Evolutionary conservation across 768 basidiomycete species (phyloP).

Genomic region (Fibroporia radiculosa): DNA sequence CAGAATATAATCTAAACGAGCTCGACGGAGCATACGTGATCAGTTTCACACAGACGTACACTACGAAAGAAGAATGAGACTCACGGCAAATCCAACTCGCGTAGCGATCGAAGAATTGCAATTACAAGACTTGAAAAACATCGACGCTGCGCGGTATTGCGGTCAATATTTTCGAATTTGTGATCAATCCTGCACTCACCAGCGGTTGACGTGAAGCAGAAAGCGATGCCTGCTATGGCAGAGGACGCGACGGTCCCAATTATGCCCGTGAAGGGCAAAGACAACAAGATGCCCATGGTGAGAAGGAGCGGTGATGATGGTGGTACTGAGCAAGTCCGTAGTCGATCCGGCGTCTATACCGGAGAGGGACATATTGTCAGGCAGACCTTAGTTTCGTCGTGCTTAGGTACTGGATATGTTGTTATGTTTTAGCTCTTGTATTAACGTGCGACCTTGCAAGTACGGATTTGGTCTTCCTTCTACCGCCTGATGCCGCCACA

Average conservation of each 20-base stretch:
- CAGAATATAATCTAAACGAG: conserved; percentile 81
- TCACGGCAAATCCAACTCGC: conserved; percentile 87
- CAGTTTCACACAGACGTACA: not conserved
- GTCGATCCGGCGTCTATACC: too few relatives aligned
- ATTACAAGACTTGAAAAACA: conserved; percentile 98
- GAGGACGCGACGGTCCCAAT: conserved; percentile 72
- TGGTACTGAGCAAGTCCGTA: too few relatives aligned
- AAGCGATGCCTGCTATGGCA: conserved; percentile 75
- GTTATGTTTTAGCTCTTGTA: too few relatives aligned
- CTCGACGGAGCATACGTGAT: too few relatives aligned
- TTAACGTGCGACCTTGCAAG: too few relatives aligned
- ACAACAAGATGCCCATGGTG: conserved; percentile 67
- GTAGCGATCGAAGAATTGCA: conserved; percentile 99
- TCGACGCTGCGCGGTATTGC: conserved; percentile 60
- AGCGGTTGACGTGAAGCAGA: conserved; percentile 82
- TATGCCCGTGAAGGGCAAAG: conserved; percentile 62
- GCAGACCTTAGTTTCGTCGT: too few relatives aligned
- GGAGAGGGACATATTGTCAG: too few relatives aligned
- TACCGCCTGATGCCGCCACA: too few relatives aligned
- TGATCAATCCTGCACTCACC: conserved; percentile 36
- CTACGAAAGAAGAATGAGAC: conserved; percentile 18
- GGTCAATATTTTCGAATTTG: too few relatives aligned
- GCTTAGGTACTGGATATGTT: too few relatives aligned
- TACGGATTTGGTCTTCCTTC: too few relatives aligned
- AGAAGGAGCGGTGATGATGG: not conserved